phyloP scores from a whole-genome alignment of 1,284 basidiomycete species.

The Afroboletus lepidellus region DNA sequence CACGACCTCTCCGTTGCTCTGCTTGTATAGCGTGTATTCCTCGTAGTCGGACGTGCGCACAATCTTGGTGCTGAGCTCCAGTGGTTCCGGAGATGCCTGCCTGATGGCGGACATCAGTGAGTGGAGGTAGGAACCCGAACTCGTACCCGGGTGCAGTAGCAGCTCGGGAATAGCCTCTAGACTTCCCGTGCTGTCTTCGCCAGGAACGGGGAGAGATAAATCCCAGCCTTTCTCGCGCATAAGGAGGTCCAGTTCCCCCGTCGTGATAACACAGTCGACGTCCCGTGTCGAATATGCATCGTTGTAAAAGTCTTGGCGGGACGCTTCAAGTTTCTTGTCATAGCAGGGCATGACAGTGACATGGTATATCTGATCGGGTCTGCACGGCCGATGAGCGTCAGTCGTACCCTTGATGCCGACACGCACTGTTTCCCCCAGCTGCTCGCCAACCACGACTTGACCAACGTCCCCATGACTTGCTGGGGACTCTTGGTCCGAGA shows the following conservation, averaged over 20 bases:
- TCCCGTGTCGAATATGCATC: conserved; percentile 80
- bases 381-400: conserved; percentile 33
- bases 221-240: conserved; percentile 85
- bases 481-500: conserved; percentile 89
- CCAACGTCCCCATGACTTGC: conserved; percentile 90
- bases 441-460: conserved; percentile 80
- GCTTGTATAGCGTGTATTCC: conserved; percentile 61
- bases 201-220: conserved; percentile 54
- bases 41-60: conserved; percentile 59
- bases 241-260: conserved; percentile 89
- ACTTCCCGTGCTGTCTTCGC: conserved; percentile 36
- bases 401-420: conserved; percentile 7
- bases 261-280: conserved; percentile 97
- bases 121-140: conserved; percentile 93
- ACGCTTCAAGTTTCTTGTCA: conserved; percentile 99
- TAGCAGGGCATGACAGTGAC: conserved; percentile 99
- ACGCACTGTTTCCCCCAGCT: conserved; percentile 67
- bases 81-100: conserved; percentile 39
- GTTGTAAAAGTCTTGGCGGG: conserved; percentile 86
- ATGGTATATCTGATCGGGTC: conserved; percentile 87
- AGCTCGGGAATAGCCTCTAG: conserved; percentile 61
- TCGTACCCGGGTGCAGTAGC: conserved; percentile 78
- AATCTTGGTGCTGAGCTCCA: conserved; percentile 53
- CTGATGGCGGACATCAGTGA: conserved; percentile 61
- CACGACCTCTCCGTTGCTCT: conserved; percentile 55